A percentile compares a stretch with the other conserved stretches of the same genome.
Conservation (phyloP, 495 filamentous ascomycete species). For the Xylaria intraflava region DNA sequence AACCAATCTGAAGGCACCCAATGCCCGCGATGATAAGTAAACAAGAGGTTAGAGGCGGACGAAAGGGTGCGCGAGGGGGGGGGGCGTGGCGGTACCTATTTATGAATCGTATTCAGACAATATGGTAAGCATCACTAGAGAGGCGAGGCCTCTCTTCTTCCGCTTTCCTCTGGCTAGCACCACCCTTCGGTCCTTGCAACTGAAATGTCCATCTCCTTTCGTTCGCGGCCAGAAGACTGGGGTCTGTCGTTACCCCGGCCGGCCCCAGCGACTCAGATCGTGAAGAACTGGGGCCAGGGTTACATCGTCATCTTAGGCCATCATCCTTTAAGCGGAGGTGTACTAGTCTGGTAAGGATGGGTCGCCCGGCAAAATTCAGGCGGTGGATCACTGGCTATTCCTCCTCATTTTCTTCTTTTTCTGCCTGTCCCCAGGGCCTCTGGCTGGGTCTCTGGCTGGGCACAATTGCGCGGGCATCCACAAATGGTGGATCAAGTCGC, state of each 20-base stretch:
- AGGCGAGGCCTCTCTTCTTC: too few species aligned
- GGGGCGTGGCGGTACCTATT: neutral
- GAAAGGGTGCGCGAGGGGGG: neutral
- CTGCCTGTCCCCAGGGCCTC: too few species aligned
- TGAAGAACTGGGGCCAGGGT: conserved; percentile 6
- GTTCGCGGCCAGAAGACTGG: neutral
- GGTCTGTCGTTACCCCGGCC: conserved; percentile 6
- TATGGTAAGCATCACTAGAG: too few species aligned
- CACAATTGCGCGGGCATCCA: too few species aligned
- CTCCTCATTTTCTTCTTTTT: too few species aligned
- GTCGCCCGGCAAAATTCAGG: too few species aligned
- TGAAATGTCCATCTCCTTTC: neutral
- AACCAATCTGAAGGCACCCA: neutral
- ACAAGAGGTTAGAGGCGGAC: neutral
- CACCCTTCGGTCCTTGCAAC: too few species aligned
- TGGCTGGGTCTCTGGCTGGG: too few species aligned
- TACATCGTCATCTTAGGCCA: conserved; percentile 10
- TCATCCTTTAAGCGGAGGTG: conserved; percentile 2
- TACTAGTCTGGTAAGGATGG: neutral
- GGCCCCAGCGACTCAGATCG: conserved; percentile 12
- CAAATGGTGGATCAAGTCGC: too few species aligned
- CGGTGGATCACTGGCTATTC: too few species aligned
- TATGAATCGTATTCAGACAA: too few species aligned
- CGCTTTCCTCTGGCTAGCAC: too few species aligned
- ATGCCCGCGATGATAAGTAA: neutral